Conservation (phyloP, 768 basidiomycete genomes). For the Steccherinum ochraceum region DNA sequence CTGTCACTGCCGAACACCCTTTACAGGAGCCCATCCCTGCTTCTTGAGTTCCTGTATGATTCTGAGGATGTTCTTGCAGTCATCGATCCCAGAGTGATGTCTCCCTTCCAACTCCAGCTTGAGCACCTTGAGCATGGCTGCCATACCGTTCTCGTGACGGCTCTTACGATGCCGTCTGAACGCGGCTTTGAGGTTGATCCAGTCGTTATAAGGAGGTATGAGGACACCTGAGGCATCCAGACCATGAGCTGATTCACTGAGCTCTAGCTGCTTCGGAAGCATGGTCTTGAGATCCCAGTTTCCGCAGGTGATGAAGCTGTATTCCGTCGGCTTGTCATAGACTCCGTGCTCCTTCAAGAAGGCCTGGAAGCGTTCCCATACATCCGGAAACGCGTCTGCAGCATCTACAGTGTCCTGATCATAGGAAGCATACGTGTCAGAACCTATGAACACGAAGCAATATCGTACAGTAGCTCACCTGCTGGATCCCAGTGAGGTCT, state of each 20-base stretch:
- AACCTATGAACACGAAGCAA: neutral
- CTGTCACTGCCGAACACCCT: neutral
- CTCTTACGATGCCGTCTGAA: slow-evolving; percentile 14
- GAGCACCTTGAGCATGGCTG: slow-evolving; percentile 18
- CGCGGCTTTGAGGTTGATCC: slow-evolving; percentile 23
- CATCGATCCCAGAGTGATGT: slow-evolving; percentile 26
- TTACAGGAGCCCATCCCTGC: slow-evolving; percentile 20
- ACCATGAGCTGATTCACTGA: slow-evolving; percentile 11
- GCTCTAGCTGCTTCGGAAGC: slow-evolving; percentile 22
- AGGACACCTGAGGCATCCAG: slow-evolving; percentile 11
- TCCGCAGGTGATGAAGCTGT: slow-evolving; percentile 23
- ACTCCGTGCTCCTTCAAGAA: slow-evolving; percentile 15
- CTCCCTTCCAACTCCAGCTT: slow-evolving; percentile 20
- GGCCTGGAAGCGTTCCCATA: slow-evolving; percentile 22
- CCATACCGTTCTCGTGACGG: slow-evolving; percentile 17
- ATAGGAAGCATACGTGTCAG: too few species aligned
- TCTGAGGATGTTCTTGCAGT: slow-evolving; percentile 24
- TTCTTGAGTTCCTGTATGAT: slow-evolving; percentile 18
- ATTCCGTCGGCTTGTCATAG: slow-evolving; percentile 10
- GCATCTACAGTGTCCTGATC: slow-evolving; percentile 18
- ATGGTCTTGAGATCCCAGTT: slow-evolving; percentile 25
- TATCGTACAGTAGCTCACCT: slow-evolving; percentile 10
- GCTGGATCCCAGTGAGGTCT: slow-evolving; percentile 22
- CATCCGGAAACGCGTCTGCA: slow-evolving; percentile 18
- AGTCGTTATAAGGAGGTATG: slow-evolving; percentile 16